Evolutionary conservation across 73 alveolate species (phyloP).

Genomic region (Paramecium octaurelia): DNA sequence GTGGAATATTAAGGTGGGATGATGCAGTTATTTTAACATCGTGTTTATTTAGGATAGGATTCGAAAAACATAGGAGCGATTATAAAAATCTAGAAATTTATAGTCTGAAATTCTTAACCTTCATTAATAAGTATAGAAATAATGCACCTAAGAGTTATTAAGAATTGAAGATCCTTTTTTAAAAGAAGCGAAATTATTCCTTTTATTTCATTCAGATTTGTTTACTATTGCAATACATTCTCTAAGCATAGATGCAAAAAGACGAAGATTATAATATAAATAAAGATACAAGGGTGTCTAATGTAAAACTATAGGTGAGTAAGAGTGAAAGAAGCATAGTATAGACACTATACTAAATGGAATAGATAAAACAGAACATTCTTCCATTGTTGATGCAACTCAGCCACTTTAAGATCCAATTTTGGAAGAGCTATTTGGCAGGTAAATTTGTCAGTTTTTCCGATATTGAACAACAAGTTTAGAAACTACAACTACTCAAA

Average conservation of each 20-base stretch:
- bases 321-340: constrained; percentile 31
- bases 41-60: neutral
- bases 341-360: constrained; percentile 12
- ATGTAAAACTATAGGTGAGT: constrained; percentile 1
- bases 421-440: neutral
- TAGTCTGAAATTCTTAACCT: constrained; percentile 17
- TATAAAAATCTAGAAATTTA: neutral
- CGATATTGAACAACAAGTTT: neutral
- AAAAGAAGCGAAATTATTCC: neutral
- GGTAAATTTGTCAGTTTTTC: neutral
- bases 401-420: neutral
- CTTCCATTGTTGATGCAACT: neutral
- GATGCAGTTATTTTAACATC: constrained; percentile 1
- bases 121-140: neutral
- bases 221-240: neutral
- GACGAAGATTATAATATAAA: constrained; percentile 27
- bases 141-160: constrained; percentile 20
- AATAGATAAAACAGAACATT: neutral
- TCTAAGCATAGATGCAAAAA: neutral
- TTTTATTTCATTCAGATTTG: neutral
- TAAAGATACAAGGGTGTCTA: neutral
- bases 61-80: neutral
- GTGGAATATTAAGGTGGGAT: constrained; percentile 5
- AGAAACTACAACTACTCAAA: neutral
- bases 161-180: neutral